phyloP scores from a whole-genome alignment of 805 yeast species.

The Metschnikowia anglica region DNA sequence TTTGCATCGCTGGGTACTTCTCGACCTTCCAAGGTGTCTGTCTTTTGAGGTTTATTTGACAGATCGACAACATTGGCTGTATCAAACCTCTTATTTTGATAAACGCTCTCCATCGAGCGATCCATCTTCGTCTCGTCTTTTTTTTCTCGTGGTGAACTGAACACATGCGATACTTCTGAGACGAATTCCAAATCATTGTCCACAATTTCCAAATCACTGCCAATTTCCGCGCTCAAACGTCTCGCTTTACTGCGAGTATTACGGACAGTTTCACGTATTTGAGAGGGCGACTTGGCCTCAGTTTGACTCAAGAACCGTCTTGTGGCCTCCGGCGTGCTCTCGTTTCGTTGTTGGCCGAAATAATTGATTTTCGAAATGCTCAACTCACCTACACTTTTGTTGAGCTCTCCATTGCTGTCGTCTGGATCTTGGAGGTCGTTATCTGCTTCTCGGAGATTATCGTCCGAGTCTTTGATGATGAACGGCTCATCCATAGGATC shows the following conservation, averaged over 20 bases:
- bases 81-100: not conserved
- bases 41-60: not conserved
- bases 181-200: slow-evolving; percentile 14
- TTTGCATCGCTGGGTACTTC: not conserved
- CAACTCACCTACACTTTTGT: slow-evolving; percentile 21
- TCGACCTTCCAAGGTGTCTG: not conserved
- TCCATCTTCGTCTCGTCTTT: not conserved
- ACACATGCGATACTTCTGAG: slow-evolving; percentile 10
- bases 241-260: slow-evolving; percentile 1
- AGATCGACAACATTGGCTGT: not conserved
- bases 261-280: not conserved
- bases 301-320: slow-evolving; percentile 11
- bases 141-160: slow-evolving; percentile 4
- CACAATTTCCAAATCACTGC: slow-evolving; percentile 14
- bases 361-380: slow-evolving; percentile 12
- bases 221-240: not conserved
- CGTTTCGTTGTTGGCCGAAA: not conserved
- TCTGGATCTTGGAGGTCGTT: slow-evolving; percentile 10
- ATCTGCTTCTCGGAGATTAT: slow-evolving; percentile 12
- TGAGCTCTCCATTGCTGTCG: slow-evolving; percentile 20
- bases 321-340: slow-evolving; percentile 15
- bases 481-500: slow-evolving; percentile 20
- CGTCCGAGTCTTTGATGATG: slow-evolving; percentile 17
- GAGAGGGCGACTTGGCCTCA: slow-evolving; percentile 6
- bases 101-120: not conserved